Base-by-base conservation (phyloP, 2,329 filamentous ascomycete genomes). In the Helicocarpus griseus region DNA sequence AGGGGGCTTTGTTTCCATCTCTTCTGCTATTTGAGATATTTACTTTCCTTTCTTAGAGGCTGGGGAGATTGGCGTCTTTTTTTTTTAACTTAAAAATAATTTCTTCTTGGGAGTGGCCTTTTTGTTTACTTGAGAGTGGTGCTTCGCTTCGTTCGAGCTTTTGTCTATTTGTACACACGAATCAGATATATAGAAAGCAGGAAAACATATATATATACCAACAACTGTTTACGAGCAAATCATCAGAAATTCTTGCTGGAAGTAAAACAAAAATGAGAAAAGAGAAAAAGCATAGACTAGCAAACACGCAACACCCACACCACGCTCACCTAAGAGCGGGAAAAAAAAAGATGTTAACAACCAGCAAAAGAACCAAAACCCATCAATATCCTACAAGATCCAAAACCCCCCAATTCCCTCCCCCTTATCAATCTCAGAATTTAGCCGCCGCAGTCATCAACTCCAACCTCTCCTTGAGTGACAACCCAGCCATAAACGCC, bases 401-500 rank as follows among this genome's bases (percentile, higher is more conserved):
- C n/a, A n/a, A 6, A 21, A 9, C n/a, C n/a, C 31, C 21, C 13
- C 11, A 13, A 29, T 19, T 17, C 21, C 21, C 26, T 29, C 19
- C 17, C 19, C 3, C 38, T 9, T 17, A 17, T 9, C 38, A 41
- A 8, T 40, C 8, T 40, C 14, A 21, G 29, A 48, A 39, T 24
- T 40, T 38, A n/a, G n/a, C n/a, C 13, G 14, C 13, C 22, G 24
- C 24, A 29, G 41, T 28, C 26, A 69, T 62, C 33, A 61, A 60
- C 7, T 65, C 57, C 36, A 71, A 49, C 31, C 68, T 63, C 26
- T 72, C 69, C 38, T 62, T 51, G 14, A 69, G 39, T 8, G 64
- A 59, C 51, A 71, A 39, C 1, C 66, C 66, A 3, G 59, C 53
- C 14, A 61, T 61, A 58, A 72, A 72, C 53, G 61, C 58, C 1